Evolutionary conservation across 2,329 filamentous ascomycete genomes (phyloP), one percentile per base, ranked within the genome.

Genomic region (Penicillium janthinellum): DNA sequence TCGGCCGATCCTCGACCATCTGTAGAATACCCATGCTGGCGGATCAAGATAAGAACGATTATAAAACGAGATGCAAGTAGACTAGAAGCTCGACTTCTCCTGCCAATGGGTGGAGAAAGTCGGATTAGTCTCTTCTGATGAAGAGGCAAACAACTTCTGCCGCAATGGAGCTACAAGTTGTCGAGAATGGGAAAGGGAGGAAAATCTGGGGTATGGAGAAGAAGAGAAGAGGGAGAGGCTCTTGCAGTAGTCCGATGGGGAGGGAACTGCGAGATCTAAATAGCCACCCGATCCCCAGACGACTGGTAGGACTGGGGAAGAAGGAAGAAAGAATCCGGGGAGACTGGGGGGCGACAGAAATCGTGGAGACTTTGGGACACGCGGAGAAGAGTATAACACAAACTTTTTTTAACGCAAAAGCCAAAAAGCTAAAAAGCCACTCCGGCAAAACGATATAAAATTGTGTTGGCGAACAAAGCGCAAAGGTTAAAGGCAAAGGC

Each of bases 1-100:
- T 86, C 15, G 83, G 84, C 65, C 84, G 68, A 61, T 79, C 77
- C 67, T 79, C 77, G 62, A 78, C 71, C 50, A 78, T 62, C 31
- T 70, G 68, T 8, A 79, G 73, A 63, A 78, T 71, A 56, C 71
- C 73, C 77, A 79, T 79, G 53, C 31, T 72, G 45, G 54, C 47
- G 50, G 44, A 11, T 48, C 6, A 45, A 51, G 45, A 54, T 15
- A 31, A 52, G 17, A 52, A 17, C 15, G 2, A 58, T 47, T n/a
- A 17, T 25, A 50, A 22, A 17, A 41, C 50, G 56, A 14, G 25
- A n/a, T 37, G 47, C 37, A 49, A 17, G 10, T 39, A 14, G 28
- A 31, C 28, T 31, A 31, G 28, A 8, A 2, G 28, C 28, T 31
- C 28, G 28, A 31, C 28, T 31, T 31, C 28, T 31, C 28, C 28